Evolutionary conservation across 176 grass and related monocot species (phyloP).

Genomic region (Cocos nucifera): DNA sequence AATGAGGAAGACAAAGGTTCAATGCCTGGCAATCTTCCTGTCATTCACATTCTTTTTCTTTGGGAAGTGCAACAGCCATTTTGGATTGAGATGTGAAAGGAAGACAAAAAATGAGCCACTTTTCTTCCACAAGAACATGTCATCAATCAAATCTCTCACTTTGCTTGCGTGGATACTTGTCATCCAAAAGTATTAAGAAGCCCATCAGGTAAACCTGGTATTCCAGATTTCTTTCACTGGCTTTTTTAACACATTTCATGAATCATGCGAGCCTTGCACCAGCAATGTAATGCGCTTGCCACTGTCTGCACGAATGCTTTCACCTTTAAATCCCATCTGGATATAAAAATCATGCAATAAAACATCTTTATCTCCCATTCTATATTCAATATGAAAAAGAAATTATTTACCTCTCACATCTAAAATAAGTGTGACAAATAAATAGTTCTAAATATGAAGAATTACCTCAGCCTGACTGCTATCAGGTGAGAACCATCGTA

Average conservation of each 20-base stretch:
- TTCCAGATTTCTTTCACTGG: slow-evolving; percentile 11
- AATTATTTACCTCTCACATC: not conserved
- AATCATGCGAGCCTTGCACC: slow-evolving; percentile 80
- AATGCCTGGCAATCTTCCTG: no score
- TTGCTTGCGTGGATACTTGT: not conserved
- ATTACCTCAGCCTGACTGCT: slow-evolving; percentile 78
- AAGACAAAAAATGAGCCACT: no score
- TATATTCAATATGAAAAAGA: not conserved
- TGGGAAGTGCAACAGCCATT: no score
- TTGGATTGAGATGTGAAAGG: no score
- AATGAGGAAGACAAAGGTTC: no score
- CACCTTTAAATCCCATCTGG: slow-evolving; percentile 87
- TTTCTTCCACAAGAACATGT: not conserved
- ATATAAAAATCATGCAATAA: slow-evolving; percentile 8
- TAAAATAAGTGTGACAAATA: not conserved
- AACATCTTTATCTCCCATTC: no score
- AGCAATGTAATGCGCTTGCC: slow-evolving; percentile 81
- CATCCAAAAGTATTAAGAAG: not conserved
- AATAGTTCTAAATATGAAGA: not conserved
- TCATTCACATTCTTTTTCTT: no score
- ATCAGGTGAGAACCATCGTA: slow-evolving; percentile 96
- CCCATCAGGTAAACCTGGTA: not conserved
- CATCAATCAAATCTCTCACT: not conserved
- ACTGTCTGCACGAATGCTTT: slow-evolving; percentile 55
- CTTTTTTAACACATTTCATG: slow-evolving; percentile 32